A percentile compares a stretch with the other conserved stretches of the same genome.
Evolutionary conservation across 2,329 filamentous ascomycete species (phyloP).

Genomic region (Microsporum audouinii): DNA sequence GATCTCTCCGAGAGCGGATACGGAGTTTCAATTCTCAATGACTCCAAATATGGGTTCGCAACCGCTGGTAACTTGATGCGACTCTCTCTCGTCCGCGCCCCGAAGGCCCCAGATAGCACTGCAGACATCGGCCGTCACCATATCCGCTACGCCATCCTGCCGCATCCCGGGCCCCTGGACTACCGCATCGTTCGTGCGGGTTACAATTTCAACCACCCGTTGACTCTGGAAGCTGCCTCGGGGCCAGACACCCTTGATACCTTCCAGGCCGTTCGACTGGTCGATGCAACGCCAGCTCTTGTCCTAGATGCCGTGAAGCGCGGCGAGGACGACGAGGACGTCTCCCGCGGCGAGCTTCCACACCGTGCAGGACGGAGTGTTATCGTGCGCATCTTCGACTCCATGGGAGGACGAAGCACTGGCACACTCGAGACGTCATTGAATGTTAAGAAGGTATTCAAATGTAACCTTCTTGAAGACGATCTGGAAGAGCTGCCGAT

Average conservation of each 20-base stretch:
- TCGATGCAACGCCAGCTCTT: constrained; percentile 52
- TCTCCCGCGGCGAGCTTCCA: constrained; percentile 46
- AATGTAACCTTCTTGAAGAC: constrained; percentile 82
- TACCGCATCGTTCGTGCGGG: constrained; percentile 67
- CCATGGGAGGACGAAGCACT: constrained; percentile 66
- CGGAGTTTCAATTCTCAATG: constrained; percentile 85
- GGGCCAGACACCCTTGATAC: constrained; percentile 15
- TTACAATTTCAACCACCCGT: constrained; percentile 80
- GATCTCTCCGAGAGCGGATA: constrained; percentile 81
- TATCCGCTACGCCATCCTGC: constrained; percentile 84
- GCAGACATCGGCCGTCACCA: constrained; percentile 86
- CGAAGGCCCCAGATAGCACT: constrained; percentile 85
- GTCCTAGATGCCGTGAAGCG: constrained; percentile 86
- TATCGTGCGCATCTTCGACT: constrained; percentile 77
- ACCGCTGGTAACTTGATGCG: constrained; percentile 83
- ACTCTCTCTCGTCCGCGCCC: constrained; percentile 69
- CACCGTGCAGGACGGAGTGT: constrained; percentile 63
- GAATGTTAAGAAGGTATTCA: constrained; percentile 63
- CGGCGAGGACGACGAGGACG: constrained; percentile 74
- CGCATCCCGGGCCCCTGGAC: constrained; percentile 63
- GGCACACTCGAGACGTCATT: constrained; percentile 59
- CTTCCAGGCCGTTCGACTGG: constrained; percentile 53
- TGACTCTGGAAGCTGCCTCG: constrained; percentile 44
- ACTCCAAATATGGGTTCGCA: constrained; percentile 93
- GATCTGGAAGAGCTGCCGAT: constrained; percentile 57